Evolutionary conservation across 495 filamentous ascomycete species (phyloP).

Genomic region (Lasiosphaeria ovina): DNA sequence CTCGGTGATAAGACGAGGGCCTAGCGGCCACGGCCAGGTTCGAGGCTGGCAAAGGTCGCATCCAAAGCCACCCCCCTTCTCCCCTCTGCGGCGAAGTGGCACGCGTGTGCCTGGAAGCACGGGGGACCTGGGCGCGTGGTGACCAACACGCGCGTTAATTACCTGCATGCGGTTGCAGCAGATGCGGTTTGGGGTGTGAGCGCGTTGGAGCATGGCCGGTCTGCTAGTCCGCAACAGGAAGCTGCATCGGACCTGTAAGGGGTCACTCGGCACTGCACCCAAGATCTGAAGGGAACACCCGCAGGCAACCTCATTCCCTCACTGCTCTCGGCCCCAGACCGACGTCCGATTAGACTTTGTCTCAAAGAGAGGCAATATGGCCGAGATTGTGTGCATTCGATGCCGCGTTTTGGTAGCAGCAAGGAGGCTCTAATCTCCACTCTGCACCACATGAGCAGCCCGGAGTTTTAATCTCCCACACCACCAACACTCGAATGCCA

Average conservation of each 20-base stretch:
- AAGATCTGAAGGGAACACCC: too few relatives aligned
- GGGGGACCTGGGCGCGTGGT: conserved; percentile 1
- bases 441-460: too few relatives aligned
- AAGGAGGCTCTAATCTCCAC: too few relatives aligned
- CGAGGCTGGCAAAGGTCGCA: background rate
- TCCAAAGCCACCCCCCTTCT: background rate
- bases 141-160: background rate
- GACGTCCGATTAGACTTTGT: too few relatives aligned
- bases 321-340: too few relatives aligned
- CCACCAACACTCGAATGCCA: too few relatives aligned
- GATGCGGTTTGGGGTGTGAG: conserved; percentile 3
- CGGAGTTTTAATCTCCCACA: too few relatives aligned
- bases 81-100: background rate
- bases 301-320: too few relatives aligned
- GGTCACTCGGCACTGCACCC: conserved; percentile 1
- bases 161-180: background rate
- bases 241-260: conserved; percentile 5
- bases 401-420: too few relatives aligned
- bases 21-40: too few relatives aligned
- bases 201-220: background rate
- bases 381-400: too few relatives aligned
- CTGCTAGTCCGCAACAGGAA: conserved; percentile 11
- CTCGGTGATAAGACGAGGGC: background rate
- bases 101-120: background rate
- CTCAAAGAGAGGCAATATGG: too few relatives aligned